These are phyloP conservation scores for Mucor indicus DNA, from an alignment of 371 early-diverging fungal species.

Conservation along the genomic window DNA sequence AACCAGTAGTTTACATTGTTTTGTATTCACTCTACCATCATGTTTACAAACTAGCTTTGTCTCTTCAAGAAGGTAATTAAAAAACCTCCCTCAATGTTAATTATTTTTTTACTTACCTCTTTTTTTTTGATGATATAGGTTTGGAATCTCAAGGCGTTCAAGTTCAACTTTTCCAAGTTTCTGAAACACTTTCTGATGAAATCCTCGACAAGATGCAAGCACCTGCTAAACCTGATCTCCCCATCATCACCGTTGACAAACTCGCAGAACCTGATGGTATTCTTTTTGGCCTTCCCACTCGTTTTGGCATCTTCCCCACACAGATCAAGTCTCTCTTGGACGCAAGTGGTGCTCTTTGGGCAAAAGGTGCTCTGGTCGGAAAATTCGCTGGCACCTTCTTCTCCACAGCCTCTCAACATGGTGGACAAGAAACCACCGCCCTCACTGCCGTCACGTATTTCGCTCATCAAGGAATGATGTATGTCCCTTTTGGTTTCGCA, in stretches of 20 bases:
- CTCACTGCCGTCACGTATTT: slow-evolving; percentile 66
- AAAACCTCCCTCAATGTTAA: no score
- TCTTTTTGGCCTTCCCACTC: slow-evolving; percentile 60
- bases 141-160: slow-evolving; percentile 1
- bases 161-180: slow-evolving; percentile 8
- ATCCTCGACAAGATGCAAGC: slow-evolving; percentile 74
- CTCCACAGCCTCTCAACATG: slow-evolving; percentile 62
- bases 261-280: slow-evolving; percentile 72
- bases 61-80: slow-evolving; percentile 56
- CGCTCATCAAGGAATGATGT: slow-evolving; percentile 80
- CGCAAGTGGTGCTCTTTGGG: slow-evolving; percentile 74
- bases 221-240: slow-evolving; percentile 55
- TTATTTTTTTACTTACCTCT: no score
- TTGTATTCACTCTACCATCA: slow-evolving; percentile 76
- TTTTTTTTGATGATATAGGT: not conserved
- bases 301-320: slow-evolving; percentile 69
- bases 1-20: slow-evolving; percentile 49
- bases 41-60: slow-evolving; percentile 64
- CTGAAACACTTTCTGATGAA: slow-evolving; percentile 65
- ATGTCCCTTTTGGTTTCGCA: slow-evolving; percentile 71
- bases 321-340: slow-evolving; percentile 75
- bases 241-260: slow-evolving; percentile 55
- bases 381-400: slow-evolving; percentile 75
- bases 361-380: slow-evolving; percentile 55
- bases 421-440: slow-evolving; percentile 73